Base-by-base conservation (phyloP, 1,284 basidiomycete genomes). In the Ceratobasidium sp. region DNA sequence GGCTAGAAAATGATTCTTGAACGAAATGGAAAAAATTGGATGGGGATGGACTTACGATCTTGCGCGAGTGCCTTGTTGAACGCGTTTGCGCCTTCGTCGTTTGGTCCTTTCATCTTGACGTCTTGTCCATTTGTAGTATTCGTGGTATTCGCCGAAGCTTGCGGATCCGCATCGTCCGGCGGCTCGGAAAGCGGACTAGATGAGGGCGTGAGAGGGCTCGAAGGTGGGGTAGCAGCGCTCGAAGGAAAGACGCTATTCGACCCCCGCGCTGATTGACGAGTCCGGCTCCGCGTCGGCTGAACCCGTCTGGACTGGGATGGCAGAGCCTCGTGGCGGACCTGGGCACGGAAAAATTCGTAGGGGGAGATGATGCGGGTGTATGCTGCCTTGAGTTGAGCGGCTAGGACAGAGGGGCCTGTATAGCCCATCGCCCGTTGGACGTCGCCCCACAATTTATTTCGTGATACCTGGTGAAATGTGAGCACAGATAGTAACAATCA, bases 341-440 rank as follows among this genome's bases (percentile, higher is more conserved):
- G 90, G 73, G 93, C 91, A 78, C 93, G 92, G 85, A 96, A 99
- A 83, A 94, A 91, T 84, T 99, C 97, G 83, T 96, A 99, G 9
- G 97, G 98, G 46, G 95, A 89, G 81, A 99, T 95, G 84, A 99
- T 94, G 77, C 93, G 92, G 77, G 89, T 89, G 86, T 98, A 99
- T 3, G 97, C 95, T 81, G 92, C 93, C 86, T 95, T 96, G 85
- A 98, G 90, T 83, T 96, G 93, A 1, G 94, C 93, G 10, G 95
- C 94, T 72, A 97, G 89, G 64, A 94, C 94, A 20, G 94, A 93
- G 58, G 94, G 91, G 51, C 93, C 92, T 75, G 90, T 89, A 85
- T 96, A 97, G 6, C 96, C 96, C 69, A 98, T 88, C 51, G 91
- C 87, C 56, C 92, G 89, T 15, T 96, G 95, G 67, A 98, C 87